These are phyloP conservation scores for Fusarium sp. DNA, from an alignment of 2,329 filamentous ascomycete species.

Conservation along the genomic window DNA sequence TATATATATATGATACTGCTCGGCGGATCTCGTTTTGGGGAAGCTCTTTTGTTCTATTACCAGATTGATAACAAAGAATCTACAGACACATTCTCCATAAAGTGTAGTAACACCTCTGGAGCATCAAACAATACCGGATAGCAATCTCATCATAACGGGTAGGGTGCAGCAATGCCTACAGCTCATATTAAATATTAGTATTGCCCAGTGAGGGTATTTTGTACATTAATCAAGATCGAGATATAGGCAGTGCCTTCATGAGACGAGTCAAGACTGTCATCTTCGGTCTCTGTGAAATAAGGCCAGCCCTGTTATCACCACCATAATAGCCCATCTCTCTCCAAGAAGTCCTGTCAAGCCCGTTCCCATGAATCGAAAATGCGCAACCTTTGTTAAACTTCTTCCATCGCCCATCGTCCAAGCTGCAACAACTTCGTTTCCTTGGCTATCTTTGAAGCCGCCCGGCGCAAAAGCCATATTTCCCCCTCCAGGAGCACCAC, in stretches of 20 bases:
- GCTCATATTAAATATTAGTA: neutral
- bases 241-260: neutral
- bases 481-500: conserved; percentile 20
- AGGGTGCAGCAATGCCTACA: neutral
- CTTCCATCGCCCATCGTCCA: conserved; percentile 28
- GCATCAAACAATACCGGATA: neutral
- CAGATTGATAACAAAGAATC: neutral
- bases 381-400: conserved; percentile 30
- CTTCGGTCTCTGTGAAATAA: conserved; percentile 25
- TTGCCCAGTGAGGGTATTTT: neutral
- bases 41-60: neutral
- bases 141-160: neutral
- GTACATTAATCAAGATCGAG: neutral
- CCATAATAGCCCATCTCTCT: conserved; percentile 43
- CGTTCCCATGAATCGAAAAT: conserved; percentile 39
- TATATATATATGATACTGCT: neutral
- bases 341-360: conserved; percentile 37
- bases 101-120: neutral
- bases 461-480: conserved; percentile 16
- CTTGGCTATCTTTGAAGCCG: conserved; percentile 28
- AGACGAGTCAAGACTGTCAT: neutral
- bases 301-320: conserved; percentile 33
- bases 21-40: neutral
- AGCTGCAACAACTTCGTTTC: conserved; percentile 39
- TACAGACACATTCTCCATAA: neutral